These are phyloP conservation scores for Carallia pectinifolia DNA, from an alignment of 345 rosid genomes.

Conservation along the genomic window DNA sequence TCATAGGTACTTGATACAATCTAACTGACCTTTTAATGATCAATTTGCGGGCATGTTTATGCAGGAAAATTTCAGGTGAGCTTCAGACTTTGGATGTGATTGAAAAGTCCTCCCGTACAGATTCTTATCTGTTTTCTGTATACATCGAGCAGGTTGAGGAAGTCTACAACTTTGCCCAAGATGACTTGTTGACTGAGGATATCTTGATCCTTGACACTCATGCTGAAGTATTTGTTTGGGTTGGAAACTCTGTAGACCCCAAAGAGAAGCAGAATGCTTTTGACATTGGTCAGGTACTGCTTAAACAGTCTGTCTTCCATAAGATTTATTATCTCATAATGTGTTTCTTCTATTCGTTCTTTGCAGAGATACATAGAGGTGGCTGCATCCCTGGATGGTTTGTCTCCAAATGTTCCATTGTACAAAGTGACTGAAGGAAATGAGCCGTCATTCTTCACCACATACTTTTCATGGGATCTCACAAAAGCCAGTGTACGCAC, in stretches of 20 bases:
- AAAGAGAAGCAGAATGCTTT: constrained; percentile 89
- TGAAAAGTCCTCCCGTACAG: constrained; percentile 12
- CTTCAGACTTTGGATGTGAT: constrained; percentile 20
- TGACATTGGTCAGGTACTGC: constrained; percentile 86
- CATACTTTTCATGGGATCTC: constrained; percentile 86
- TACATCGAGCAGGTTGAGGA: constrained; percentile 73
- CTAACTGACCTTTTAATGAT: constrained; percentile 36
- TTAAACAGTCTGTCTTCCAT: constrained; percentile 12
- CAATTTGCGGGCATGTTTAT: constrained; percentile 23
- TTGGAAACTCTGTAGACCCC: constrained; percentile 80
- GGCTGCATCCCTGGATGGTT: constrained; percentile 81
- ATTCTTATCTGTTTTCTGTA: constrained; percentile 17
- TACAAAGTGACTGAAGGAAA: constrained; percentile 94
- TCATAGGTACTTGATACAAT: constrained; percentile 16
- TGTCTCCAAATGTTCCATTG: constrained; percentile 77
- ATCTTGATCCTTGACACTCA: constrained; percentile 86
- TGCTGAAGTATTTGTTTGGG: constrained; percentile 97
- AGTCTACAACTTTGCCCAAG: constrained; percentile 88
- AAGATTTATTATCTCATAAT: constrained; percentile 3
- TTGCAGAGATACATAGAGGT: constrained; percentile 75
- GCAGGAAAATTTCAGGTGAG: constrained; percentile 97
- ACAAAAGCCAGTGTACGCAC: constrained; percentile 71
- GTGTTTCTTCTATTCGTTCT: constrained; percentile 17
- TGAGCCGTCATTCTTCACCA: constrained; percentile 91
- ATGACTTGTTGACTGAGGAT: constrained; percentile 94